Percentiles rank a stretch among this genome's conserved stretches.
Conservation (phyloP, 169 alveolate genomes). For the Plasmodium relictum region DNA sequence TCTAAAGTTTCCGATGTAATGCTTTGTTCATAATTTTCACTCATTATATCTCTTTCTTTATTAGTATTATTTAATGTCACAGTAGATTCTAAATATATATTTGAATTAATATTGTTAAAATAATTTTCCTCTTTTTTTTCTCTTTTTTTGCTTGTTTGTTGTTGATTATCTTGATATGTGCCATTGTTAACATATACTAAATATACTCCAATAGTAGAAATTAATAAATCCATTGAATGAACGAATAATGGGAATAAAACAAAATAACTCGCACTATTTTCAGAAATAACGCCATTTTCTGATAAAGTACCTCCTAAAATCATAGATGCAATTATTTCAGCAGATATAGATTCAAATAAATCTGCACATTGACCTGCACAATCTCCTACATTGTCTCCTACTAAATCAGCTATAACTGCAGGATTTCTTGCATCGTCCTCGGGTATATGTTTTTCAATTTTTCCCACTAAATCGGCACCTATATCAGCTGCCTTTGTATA, state of each 20-base stretch:
- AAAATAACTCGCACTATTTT: slow-evolving; percentile 80
- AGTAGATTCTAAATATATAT: neutral
- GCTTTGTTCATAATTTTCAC: slow-evolving; percentile 79
- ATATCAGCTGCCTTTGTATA: slow-evolving; percentile 94
- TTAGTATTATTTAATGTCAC: neutral
- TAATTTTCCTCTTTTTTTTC: slow-evolving; percentile 21
- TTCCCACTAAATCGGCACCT: slow-evolving; percentile 94
- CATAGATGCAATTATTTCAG: slow-evolving; percentile 93
- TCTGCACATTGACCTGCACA: slow-evolving; percentile 94
- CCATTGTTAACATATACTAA: slow-evolving; percentile 85
- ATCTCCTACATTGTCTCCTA: slow-evolving; percentile 94
- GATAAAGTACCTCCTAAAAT: slow-evolving; percentile 91
- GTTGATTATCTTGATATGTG: slow-evolving; percentile 17
- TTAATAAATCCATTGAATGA: slow-evolving; percentile 89
- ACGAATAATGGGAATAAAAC: slow-evolving; percentile 91
- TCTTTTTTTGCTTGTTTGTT: neutral
- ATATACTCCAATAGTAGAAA: slow-evolving; percentile 85
- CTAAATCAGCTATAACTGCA: slow-evolving; percentile 93
- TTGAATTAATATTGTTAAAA: neutral
- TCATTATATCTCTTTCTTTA: slow-evolving; percentile 3
- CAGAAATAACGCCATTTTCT: slow-evolving; percentile 81
- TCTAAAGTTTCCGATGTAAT: slow-evolving; percentile 40
- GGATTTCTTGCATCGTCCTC: slow-evolving; percentile 95
- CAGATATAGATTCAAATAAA: slow-evolving; percentile 91
- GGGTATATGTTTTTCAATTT: slow-evolving; percentile 91